Base-by-base conservation (phyloP, 106 monocot species). In the Dendrobium chrysotoxum region DNA sequence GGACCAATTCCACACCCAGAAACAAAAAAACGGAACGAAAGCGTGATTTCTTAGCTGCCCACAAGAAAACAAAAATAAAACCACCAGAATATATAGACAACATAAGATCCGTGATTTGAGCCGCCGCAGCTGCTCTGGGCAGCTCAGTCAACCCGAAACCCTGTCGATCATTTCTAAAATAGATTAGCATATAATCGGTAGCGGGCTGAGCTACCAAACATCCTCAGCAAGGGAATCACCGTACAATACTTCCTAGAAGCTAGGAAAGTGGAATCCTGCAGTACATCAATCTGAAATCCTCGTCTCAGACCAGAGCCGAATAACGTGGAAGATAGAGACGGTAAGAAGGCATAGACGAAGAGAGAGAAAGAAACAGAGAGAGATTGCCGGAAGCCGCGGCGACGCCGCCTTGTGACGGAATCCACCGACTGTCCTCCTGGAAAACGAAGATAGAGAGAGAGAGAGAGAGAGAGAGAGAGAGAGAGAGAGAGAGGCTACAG, bases 281-380 rank as follows among this genome's bases (percentile, higher is more conserved):
- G 23, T 47, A 74, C 74, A 38, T 74, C 40, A 47, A n/a, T 47
- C 76, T 8, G 44, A 44, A 76, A 47, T 46, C 46, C 76, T 76
- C 76, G 76, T 23, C 3, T 9, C 11, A 47, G 46, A 46, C 47
- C 76, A 44, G 7, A 76, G 47, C 76, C 44, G 0, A 25, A 10
- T n/a, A 23, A 26, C 12, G 25, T 13, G 26, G 76, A 47, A 70
- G 31, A 30, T 28, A 0, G 70, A 35, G 6, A 25, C 68, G 0
- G 68, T 20, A 11, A 68, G 26, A 8, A 40, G 40, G 40, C 26
- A 72, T 16, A 13, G 44, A 46, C 12, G 3, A 46, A 46, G n/a
- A 44, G 9, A 20, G 40, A 41, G 41, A 41, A 74, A 72, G 18
- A 18, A 38, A 15, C 38, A 38, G 7, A n/a, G 46, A 42, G 46